A percentile compares a stretch with the other conserved stretches of the same genome.
Evolutionary conservation across 768 basidiomycete species (phyloP).

Genomic region (Lactarius hatsudake): DNA sequence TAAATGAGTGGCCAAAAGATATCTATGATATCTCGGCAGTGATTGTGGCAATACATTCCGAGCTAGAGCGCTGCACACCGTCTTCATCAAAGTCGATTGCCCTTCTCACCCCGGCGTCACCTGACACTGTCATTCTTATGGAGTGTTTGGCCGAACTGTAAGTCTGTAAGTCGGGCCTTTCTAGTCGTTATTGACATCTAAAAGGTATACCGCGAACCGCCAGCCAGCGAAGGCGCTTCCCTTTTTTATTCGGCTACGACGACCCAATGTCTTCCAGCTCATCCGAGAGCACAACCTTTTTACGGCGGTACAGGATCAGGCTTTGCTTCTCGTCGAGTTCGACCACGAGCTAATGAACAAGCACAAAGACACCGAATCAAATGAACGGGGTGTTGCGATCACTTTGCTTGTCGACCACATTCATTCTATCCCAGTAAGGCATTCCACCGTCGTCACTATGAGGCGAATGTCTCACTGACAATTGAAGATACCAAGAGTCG

Average conservation of each 20-base stretch:
- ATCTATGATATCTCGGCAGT: constrained; percentile 89
- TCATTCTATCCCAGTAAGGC: constrained; percentile 87
- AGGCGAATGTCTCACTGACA: background rate
- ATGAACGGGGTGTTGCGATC: constrained; percentile 71
- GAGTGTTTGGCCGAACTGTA: constrained; percentile 92
- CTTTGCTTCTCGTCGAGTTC: constrained; percentile 88
- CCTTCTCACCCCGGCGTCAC: constrained; percentile 33
- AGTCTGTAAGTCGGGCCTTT: constrained; percentile 28
- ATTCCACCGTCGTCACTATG: background rate
- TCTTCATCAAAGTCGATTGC: constrained; percentile 43
- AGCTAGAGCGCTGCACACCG: constrained; percentile 63
- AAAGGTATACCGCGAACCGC: constrained; percentile 78
- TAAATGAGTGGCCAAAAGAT: constrained; percentile 85
- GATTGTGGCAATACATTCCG: constrained; percentile 82
- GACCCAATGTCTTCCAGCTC: constrained; percentile 89
- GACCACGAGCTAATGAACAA: constrained; percentile 81
- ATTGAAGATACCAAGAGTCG: constrained; percentile 78
- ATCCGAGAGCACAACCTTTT: constrained; percentile 93
- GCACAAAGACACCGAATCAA: constrained; percentile 42
- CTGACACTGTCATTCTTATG: constrained; percentile 70
- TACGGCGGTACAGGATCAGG: constrained; percentile 92
- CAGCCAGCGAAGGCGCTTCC: constrained; percentile 95
- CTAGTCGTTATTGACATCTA: constrained; percentile 9
- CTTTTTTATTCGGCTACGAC: constrained; percentile 81
- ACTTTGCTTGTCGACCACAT: constrained; percentile 87